Evolutionary conservation across 306 rosid species (phyloP), one percentile per base, ranked within the genome.

Genomic region (Gastrolobium bilobum): DNA sequence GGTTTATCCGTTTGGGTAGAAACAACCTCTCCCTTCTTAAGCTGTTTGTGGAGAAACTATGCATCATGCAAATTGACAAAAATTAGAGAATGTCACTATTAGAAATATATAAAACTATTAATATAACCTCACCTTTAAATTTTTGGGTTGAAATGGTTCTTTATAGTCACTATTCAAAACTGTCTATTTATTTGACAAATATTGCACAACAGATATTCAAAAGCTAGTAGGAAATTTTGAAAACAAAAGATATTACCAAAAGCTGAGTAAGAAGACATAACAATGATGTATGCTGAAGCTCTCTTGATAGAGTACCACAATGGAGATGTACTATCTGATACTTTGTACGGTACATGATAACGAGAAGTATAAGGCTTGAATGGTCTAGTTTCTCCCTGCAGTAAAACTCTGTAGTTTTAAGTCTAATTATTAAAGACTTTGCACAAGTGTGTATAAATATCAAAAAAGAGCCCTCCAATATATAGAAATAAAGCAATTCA

Each of bases 221-320:
- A 52, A 76, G 74, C 56, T 29, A 52, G 44, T 47, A 52, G 29
- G 20, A 40, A 53, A 62, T 67, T 47, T 56, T 40, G 39, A 30
- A 48, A 39, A 29, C 13, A 1, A 53, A 72, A 47, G 42, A 42
- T 37, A 70, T 85, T 85, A 93, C 96, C 96, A 74, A 71, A 84
- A 13, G 96, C 94, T 6, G 97, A 93, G 77, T 93, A 93, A 30
- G 80, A 76, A 63, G 94, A 66, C 81, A 93, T 60, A 56, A 93
- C 96, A 70, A 91, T 89, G 87, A 93, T 88, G 84, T 93, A 79
- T 8, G 96, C 85, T 0, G 96, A 87, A 76, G 94, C 97, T 84
- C 94, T 90, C 90, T 85, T 75, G 71, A 75, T 48, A 35, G 88
- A 73, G 54, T 85, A 82, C 88, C 79, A 82, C n/a, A 82, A 66